Base-by-base conservation (phyloP, 2,329 filamentous ascomycete genomes). In the Colletotrichum sp. region DNA sequence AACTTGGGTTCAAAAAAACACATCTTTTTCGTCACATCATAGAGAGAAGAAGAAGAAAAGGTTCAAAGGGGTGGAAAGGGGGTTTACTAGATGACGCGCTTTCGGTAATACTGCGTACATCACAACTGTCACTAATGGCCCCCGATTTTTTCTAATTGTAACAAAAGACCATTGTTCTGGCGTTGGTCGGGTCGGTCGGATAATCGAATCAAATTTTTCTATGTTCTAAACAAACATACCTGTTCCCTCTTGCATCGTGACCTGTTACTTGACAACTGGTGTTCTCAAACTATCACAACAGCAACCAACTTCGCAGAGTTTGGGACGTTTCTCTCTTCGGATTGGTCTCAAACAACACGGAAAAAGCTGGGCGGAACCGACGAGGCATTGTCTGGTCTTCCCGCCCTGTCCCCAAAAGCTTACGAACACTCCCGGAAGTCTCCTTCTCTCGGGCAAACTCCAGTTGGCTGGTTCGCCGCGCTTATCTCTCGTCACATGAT, bases 91-190 rank as follows among this genome's bases (percentile, higher is more conserved):
- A 59, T 68, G 65, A 34, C 30, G 65, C 55, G 62, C 62, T 44
- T 48, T 65, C 55, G 55, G 32, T 69, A 48, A 44, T 65, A 65
- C 26, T 59, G 55, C 34, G 55, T 32, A 60, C 22, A 48, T 26
- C 36, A 48, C 34, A 70, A 70, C 68, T 55, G 68, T 70, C 68
- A 70, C 68, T 70, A 70, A 70, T 70, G 68, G 59, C 68, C 57
- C 57, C 68, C 24, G 22, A 18, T 36, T 34, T 62, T 70, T 70
- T 52, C 10, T 70, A 70, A 70, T 70, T 63, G 68, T 55, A 36
- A 70, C 68, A 70, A 70, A 70, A 70, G 68, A 70, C 57, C 68
- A 70, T 70, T 70, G 68, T 70, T 70, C 57, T 70, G 68, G 68
- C 68, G 68, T 70, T 70, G 68, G 68, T 70, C 68, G 68, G 68